Evolutionary conservation across 2,329 filamentous ascomycete genomes (phyloP), one percentile per base, ranked within the genome.

Genomic region (Cercospora nicotianae): DNA sequence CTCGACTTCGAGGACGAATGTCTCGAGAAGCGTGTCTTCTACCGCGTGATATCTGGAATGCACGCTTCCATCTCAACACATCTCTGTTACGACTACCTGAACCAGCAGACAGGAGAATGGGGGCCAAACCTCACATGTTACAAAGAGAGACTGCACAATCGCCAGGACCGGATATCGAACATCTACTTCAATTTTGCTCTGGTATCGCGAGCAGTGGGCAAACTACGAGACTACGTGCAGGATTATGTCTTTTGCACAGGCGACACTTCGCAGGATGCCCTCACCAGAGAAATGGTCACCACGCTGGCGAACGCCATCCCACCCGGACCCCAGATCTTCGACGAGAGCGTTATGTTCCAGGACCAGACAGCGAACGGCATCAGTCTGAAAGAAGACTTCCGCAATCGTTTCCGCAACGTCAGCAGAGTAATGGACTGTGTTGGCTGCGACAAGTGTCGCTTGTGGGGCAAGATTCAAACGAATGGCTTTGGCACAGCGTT

Each of bases 161-260:
- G 91, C 78, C 93, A 94, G 0, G 95, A 99, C 73, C 91, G 94
- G 69, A 91, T 99, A 76, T 95, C 94, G 73, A 99, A 99, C 80
- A 86, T 99, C 60, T 99, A 99, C 83, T 99, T 99, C 84, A 98
- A 99, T 86, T 99, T 97, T 77, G 95, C 95, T 0, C 86, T 99
- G n/a, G 86, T 99, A 48, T 91, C 94, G 28, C 91, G 95, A 60
- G 95, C 95, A 12, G 87, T 98, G 48, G 91, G 92, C 63, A 99
- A 99, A 81, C 87, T 98, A 8, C 91, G 91, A 12, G 91, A 92
- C 26, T 90, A 94, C 73, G 85, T 98, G 9, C 84, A 90, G 71
- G 84, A 87, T 70, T 98, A 98, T 82, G 95, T 92, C 0, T 99
- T 97, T 80, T 99, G 95, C 80, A 91, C 90, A 4, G 93, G 93